A percentile compares a stretch with the other conserved stretches of the same genome.
phyloP scores from a whole-genome alignment of 305 asterid genomes.

The Nicotiana rustica region DNA sequence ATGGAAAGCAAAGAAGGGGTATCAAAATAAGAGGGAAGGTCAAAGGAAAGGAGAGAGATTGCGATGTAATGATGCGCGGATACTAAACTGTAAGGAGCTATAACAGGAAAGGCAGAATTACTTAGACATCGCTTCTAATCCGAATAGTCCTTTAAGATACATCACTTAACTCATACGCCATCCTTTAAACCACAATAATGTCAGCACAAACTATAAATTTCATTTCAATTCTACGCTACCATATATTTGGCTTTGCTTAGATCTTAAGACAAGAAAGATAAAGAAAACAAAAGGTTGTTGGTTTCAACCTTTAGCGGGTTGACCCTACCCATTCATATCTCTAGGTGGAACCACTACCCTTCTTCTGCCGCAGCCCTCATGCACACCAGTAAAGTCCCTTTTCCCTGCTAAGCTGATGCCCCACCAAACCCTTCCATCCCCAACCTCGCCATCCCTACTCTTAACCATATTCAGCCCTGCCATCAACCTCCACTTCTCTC shows the following conservation, averaged over 20 bases:
- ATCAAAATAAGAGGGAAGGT: neutral
- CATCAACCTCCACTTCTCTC: neutral
- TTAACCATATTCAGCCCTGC: neutral
- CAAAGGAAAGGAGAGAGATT: neutral
- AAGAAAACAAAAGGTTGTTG: neutral
- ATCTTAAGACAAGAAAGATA: neutral
- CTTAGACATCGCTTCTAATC: neutral
- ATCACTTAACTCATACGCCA: neutral
- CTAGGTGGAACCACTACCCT: constrained; percentile 11
- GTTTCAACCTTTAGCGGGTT: neutral
- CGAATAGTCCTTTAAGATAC: constrained; percentile 1
- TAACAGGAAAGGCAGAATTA: neutral
- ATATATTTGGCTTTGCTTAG: neutral
- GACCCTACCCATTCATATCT: constrained; percentile 21
- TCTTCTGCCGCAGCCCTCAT: neutral
- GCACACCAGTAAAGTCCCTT: neutral
- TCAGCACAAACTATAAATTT: constrained; percentile 17
- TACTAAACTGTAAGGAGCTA: neutral
- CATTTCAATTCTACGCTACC: neutral
- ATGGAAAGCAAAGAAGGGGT: neutral
- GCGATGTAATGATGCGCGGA: neutral
- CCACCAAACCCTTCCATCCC: constrained; percentile 6
- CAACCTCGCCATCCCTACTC: neutral
- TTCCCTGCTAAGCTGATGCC: neutral
- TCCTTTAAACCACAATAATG: constrained; percentile 15